phyloP scores from a whole-genome alignment of 1,284 basidiomycete species.

The Ustilago cynodontis region DNA sequence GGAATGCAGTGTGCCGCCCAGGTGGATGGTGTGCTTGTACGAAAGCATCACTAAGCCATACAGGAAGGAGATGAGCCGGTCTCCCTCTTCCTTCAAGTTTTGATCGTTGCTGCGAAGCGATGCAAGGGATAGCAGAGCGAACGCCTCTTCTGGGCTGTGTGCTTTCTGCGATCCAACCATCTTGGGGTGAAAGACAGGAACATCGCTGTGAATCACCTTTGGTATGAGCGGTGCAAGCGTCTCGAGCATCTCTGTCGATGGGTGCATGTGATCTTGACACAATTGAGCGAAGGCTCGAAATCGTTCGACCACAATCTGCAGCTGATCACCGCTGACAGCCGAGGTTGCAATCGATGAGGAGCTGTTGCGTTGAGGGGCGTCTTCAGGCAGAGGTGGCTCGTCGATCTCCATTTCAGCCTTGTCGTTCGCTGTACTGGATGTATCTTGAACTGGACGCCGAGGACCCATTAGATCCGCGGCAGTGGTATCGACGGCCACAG shows the following conservation, averaged over 20 bases:
- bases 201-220: slow-evolving; percentile 16
- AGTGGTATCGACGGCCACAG: not conserved
- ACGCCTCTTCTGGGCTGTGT: slow-evolving; percentile 36
- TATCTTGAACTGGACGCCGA: not conserved
- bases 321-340: slow-evolving; percentile 32
- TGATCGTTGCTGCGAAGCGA: slow-evolving; percentile 21
- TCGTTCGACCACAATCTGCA: slow-evolving; percentile 32
- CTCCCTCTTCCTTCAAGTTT: slow-evolving; percentile 27
- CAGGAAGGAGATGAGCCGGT: slow-evolving; percentile 31
- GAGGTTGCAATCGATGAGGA: slow-evolving; percentile 18
- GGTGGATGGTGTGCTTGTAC: slow-evolving; percentile 34
- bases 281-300: slow-evolving; percentile 40
- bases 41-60: slow-evolving; percentile 41
- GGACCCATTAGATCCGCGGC: slow-evolving; percentile 7
- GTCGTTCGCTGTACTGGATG: not conserved
- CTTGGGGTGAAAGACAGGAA: slow-evolving; percentile 36
- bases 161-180: slow-evolving; percentile 32
- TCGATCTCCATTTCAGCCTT: slow-evolving; percentile 21
- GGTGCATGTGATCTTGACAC: slow-evolving; percentile 37
- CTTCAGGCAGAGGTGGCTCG: slow-evolving; percentile 8
- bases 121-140: slow-evolving; percentile 29
- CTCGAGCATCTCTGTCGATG: slow-evolving; percentile 29
- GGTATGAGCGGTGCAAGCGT: slow-evolving; percentile 22
- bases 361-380: slow-evolving; percentile 22
- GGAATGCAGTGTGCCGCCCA: slow-evolving; percentile 21